Base-by-base conservation (phyloP, 2,329 filamentous ascomycete genomes). In the Aureobasidium sp. region DNA sequence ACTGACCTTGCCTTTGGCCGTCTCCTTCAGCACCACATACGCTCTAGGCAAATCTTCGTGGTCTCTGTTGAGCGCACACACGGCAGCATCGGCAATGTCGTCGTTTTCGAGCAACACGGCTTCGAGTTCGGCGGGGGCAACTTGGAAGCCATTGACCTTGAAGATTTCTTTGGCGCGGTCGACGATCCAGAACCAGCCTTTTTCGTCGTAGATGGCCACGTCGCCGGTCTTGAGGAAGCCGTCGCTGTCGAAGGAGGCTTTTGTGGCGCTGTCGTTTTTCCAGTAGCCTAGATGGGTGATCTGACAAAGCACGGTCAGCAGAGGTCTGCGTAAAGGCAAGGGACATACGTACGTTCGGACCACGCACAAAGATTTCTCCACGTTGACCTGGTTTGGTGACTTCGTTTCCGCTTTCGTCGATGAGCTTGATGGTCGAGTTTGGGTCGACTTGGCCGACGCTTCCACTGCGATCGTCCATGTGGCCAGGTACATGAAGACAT, bases 341-440 rank as follows among this genome's bases (percentile, higher is more conserved):
- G 27, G 11, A 27, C 20, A 5, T 20, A 34, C 47, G 9, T 41
- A 41, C 39, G 20, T 76, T 73, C 1, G 74, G 75, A 5, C 75
- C 75, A 2, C 71, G 70, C 3, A 76, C 69, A 56, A 71, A 69
- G 1, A 77, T 68, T 51, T 77, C 75, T 12, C 74, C 75, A 1
- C 73, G 71, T 47, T 76, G 67, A 4, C 73, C 76, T 20, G 68
- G 65, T 8, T 63, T 48, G 17, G 65, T 66, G 2, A 78, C 75
- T 63, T 79, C 77, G 2, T 71, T 71, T 15, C 73, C 76, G 2
- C 76, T 71, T 11, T 79, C 77, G 62, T 78, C 74, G 6, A 78
- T 71, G 8, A 78, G 70, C 66, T 73, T 74, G 58, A 73, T 68
- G 62, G 75, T 72, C 42, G 73, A 72, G n/a, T 73, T 74, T 0